Conservation (phyloP, 1,284 basidiomycete species). For the Leccinum griseonigrum region DNA sequence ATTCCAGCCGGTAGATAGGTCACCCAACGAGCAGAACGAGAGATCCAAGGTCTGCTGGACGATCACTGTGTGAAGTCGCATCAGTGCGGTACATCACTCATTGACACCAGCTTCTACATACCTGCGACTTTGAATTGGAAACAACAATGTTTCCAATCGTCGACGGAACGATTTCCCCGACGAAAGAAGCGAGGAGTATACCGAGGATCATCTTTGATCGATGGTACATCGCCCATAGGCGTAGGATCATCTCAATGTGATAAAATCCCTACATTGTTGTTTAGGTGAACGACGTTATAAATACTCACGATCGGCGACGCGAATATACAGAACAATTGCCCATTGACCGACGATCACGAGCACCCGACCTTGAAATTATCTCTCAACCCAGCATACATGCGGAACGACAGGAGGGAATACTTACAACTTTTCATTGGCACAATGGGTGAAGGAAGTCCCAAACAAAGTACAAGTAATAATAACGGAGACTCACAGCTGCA, state of each 20-base stretch:
- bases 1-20: not conserved
- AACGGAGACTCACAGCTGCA: not conserved
- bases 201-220: not conserved
- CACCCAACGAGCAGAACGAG: not conserved
- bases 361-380: not conserved
- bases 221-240: not conserved
- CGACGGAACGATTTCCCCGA: not conserved
- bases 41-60: fast-evolving
- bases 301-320: not conserved
- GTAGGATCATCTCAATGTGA: not conserved
- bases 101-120: not conserved
- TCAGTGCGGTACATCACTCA: not conserved
- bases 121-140: not conserved
- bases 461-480: not conserved
- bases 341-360: not conserved
- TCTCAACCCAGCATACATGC: not conserved
- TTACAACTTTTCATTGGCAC: not conserved
- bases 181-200: not conserved
- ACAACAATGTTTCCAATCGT: not conserved
- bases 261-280: not conserved
- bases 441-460: not conserved
- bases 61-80: not conserved
- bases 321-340: not conserved
- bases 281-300: not conserved
- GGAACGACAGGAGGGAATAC: not conserved